These are phyloP conservation scores for Apiotrichum brassicae DNA, from an alignment of 1,284 basidiomycete species.

Conservation along the genomic window DNA sequence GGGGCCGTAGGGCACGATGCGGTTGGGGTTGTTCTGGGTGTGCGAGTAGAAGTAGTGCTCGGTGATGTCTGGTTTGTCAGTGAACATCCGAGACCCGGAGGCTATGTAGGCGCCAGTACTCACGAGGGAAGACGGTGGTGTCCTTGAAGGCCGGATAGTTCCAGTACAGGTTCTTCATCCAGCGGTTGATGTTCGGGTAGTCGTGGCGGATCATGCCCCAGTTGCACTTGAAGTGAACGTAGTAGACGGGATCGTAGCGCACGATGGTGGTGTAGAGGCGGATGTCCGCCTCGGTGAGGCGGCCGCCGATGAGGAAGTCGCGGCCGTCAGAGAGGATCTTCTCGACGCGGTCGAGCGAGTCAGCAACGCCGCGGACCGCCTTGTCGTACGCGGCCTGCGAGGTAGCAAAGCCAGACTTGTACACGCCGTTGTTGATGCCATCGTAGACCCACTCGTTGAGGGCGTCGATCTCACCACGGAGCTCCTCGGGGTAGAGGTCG, in stretches of 20 bases:
- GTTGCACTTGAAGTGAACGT: conserved; percentile 93
- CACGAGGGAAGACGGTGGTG: conserved; percentile 68
- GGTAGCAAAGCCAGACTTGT: conserved; percentile 83
- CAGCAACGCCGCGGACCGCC: conserved; percentile 66
- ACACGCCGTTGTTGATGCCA: conserved; percentile 58
- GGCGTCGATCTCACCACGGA: conserved; percentile 72
- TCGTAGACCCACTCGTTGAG: conserved; percentile 81
- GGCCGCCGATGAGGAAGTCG: conserved; percentile 73
- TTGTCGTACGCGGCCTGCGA: conserved; percentile 74
- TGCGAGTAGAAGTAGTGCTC: conserved; percentile 57
- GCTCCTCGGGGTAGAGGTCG: conserved; percentile 69
- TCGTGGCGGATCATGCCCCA: conserved; percentile 60
- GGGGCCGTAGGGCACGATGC: conserved; percentile 70
- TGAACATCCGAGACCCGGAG: not conserved
- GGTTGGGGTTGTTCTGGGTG: conserved; percentile 62
- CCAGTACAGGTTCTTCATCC: conserved; percentile 90
- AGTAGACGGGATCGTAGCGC: conserved; percentile 77
- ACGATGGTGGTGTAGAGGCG: conserved; percentile 85
- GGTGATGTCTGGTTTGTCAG: conserved; percentile 60
- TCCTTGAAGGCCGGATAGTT: conserved; percentile 79
- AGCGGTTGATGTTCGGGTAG: conserved; percentile 72
- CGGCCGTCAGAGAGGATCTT: conserved; percentile 63
- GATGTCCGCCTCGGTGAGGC: conserved; percentile 85
- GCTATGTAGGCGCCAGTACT: not conserved
- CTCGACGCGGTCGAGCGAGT: conserved; percentile 74